Evolutionary conservation across 164 flowering plant genomes (phyloP), one percentile per base, ranked within the genome.

Genomic region (Stephania yunnanensis): DNA sequence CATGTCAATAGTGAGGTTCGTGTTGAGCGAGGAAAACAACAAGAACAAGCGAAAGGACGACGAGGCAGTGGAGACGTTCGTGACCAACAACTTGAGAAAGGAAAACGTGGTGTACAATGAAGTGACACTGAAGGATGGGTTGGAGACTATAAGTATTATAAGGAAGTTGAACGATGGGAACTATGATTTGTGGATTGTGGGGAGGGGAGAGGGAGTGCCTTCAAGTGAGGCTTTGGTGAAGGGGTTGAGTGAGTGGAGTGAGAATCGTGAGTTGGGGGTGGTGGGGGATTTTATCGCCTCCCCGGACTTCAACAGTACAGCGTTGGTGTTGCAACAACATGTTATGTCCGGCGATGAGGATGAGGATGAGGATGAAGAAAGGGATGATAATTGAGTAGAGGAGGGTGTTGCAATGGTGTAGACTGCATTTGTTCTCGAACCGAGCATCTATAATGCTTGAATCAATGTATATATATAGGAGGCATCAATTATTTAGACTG

Each of bases 281-380:
- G 45, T 89, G 1, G 94, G 94, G 10, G 92, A 87, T 68, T n/a
- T 89, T 75, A 68, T 89, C 0, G 80, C 84, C 0, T 76, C 89
- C 0, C 48, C 87, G 2, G 91, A 87, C 42, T 71, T 78, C 7
- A 42, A 30, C 0, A 46, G 74, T 4, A 36, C 42, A 1, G 63
- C 72, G 0, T 66, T 88, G 70, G 90, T 88, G 71, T 70, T 88
- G 69, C 90, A 88, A 76, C 91, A 85, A 70, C 87, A 71, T 31
- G 68, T 22, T 69, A 25, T 46, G 61, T 36, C 42, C 42, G 42
- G 42, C 42, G 42, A 1, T 36, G 4, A 2, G 42, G 3, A n/a
- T n/a, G n/a, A 36, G 42, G 42, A 36, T 0, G 42, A 36, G 42
- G 42, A 4, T 36, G 42, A 4, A 36, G 42, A 36, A 36, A 4